phyloP scores from a whole-genome alignment of 352 stramenopile genomes.

The Phytophthora nicotianae region DNA sequence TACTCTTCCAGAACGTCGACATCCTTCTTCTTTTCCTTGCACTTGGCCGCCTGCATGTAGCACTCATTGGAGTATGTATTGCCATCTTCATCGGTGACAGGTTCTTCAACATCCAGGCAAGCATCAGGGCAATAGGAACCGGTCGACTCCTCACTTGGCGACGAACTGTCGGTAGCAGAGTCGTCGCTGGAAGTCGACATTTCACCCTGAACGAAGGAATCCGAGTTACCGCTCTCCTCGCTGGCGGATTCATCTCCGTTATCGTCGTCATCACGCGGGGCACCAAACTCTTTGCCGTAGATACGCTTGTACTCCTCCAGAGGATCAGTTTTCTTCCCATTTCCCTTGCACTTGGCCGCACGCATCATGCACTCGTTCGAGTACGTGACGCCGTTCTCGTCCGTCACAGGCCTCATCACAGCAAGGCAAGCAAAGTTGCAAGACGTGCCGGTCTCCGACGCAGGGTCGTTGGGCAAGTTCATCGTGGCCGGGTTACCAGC shows the following conservation, averaged over 20 bases:
- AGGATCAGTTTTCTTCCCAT: constrained; percentile 1
- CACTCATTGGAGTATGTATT: constrained; percentile 22
- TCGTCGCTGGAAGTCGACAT: no score
- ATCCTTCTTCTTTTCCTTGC: constrained; percentile 13
- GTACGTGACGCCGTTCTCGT: constrained; percentile 21
- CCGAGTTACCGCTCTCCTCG: no score
- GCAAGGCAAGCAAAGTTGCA: constrained; percentile 17
- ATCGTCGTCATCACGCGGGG: background rate
- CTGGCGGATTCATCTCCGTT: no score
- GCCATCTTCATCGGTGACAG: no score
- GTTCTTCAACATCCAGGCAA: no score
- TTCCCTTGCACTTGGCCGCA: constrained; percentile 16
- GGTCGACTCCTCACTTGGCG: no score
- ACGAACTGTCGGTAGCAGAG: no score
- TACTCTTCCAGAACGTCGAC: no score
- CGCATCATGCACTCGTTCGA: constrained; percentile 23
- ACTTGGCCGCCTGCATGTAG: constrained; percentile 14
- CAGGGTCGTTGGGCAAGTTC: background rate
- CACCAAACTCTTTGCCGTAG: constrained; percentile 25
- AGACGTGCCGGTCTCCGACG: constrained; percentile 2
- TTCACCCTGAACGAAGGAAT: no score
- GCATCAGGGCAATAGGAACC: no score
- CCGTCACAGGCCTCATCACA: constrained; percentile 16
- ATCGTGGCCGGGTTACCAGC: constrained; percentile 9
- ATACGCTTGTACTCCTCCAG: no score